phyloP scores from a whole-genome alignment of 2,329 filamentous ascomycete genomes.

The Talaromyces sp. region DNA sequence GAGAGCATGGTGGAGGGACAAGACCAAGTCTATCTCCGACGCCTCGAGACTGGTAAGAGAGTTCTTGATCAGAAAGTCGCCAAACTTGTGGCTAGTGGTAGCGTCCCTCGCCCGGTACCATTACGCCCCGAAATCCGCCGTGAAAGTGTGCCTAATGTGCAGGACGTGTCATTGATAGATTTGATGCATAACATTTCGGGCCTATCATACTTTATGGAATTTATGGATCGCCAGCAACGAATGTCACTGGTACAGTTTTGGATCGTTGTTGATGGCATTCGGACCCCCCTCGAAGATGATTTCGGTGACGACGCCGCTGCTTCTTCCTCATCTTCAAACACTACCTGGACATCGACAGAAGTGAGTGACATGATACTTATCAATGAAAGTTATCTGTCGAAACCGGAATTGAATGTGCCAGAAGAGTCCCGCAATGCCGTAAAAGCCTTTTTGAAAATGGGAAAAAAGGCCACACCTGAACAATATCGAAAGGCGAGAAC shows the following conservation, averaged over 20 bases:
- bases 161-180: slow-evolving; percentile 73
- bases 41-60: slow-evolving; percentile 84
- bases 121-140: slow-evolving; percentile 27
- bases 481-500: slow-evolving; percentile 81
- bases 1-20: slow-evolving; percentile 74
- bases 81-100: slow-evolving; percentile 67
- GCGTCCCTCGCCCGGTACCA: slow-evolving; percentile 30
- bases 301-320: slow-evolving; percentile 66
- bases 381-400: slow-evolving; percentile 80
- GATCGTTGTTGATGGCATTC: slow-evolving; percentile 94
- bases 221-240: slow-evolving; percentile 85
- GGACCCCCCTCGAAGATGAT: slow-evolving; percentile 86
- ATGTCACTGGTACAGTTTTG: slow-evolving; percentile 96
- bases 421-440: slow-evolving; percentile 66
- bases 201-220: slow-evolving; percentile 98
- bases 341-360: slow-evolving; percentile 77
- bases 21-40: slow-evolving; percentile 80
- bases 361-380: slow-evolving; percentile 86
- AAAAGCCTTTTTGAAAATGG: slow-evolving; percentile 71
- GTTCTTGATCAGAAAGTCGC: slow-evolving; percentile 86
- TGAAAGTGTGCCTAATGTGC: slow-evolving; percentile 55
- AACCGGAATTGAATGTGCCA: slow-evolving; percentile 73
- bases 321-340: slow-evolving; percentile 37
- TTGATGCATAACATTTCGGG: slow-evolving; percentile 86
- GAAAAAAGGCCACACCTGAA: slow-evolving; percentile 67